A percentile compares a stretch with the other conserved stretches of the same genome.
Conservation (phyloP, 495 filamentous ascomycete species). For the Podospora fimiseda region DNA sequence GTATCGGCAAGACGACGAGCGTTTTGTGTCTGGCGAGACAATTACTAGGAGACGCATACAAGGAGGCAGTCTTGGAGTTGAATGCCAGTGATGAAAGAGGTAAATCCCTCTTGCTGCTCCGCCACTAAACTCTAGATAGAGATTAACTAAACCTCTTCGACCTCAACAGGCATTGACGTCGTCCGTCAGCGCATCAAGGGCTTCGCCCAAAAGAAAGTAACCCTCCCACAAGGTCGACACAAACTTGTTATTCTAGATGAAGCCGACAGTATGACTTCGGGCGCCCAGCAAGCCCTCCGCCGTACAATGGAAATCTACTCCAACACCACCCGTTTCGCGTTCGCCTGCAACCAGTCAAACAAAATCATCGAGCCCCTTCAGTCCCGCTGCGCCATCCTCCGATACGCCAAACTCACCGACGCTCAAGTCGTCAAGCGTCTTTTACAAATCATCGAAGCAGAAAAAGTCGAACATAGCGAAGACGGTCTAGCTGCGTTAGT, state of each 20-base stretch:
- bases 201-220: slow-evolving; percentile 99
- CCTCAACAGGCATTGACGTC: slow-evolving; percentile 74
- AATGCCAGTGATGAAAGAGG: slow-evolving; percentile 96
- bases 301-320: slow-evolving; percentile 99
- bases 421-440: slow-evolving; percentile 84
- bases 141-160: neutral
- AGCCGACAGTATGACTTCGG: slow-evolving; percentile 95
- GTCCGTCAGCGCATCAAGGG: slow-evolving; percentile 98
- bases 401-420: slow-evolving; percentile 89
- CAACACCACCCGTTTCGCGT: slow-evolving; percentile 92
- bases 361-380: slow-evolving; percentile 99
- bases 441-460: slow-evolving; percentile 84
- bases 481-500: slow-evolving; percentile 93
- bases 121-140: too few species aligned
- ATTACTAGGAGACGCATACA: slow-evolving; percentile 87
- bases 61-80: slow-evolving; percentile 92
- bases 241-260: slow-evolving; percentile 98
- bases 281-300: slow-evolving; percentile 90
- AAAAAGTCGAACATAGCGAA: slow-evolving; percentile 79
- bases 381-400: slow-evolving; percentile 91
- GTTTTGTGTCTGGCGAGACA: slow-evolving; percentile 90
- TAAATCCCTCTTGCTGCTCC: too few species aligned
- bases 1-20: slow-evolving; percentile 97
- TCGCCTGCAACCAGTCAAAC: slow-evolving; percentile 97
- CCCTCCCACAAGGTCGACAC: slow-evolving; percentile 80